Base-by-base conservation (phyloP, 768 basidiomycete species). In the Trametes villosa region DNA sequence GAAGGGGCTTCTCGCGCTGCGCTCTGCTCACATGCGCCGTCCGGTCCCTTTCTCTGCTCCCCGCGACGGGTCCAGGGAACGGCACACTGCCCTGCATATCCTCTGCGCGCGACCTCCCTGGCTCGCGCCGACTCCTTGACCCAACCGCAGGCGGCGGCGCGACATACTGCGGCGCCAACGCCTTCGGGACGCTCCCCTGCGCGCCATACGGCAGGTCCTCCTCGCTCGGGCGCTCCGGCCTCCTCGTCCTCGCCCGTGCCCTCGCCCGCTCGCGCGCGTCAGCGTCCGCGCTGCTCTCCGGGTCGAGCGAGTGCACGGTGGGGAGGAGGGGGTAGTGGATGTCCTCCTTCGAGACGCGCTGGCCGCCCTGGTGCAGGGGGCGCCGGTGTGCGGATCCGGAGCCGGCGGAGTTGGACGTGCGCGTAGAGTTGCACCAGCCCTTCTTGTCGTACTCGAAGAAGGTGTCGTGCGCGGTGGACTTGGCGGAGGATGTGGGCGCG, bases 201-300 rank as follows among this genome's bases (percentile, higher is more conserved):
- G 59, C 46, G 46, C 59, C 59, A 22, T 60, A 60, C 29, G 59
- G 59, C 45, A 54, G 29, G 53, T 60, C 53, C 46, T 60, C 53
- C n/a, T 60, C 59, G 7, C 59, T 26, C 15, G 55, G 55, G 3
- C 55, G 33, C 27, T 40, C 56, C 26, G 59, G 53, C 6, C 59
- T 17, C 27, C 47, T 48, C 7, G 53, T 36, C 9, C 20, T 30
- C 27, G 40, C 22, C 18, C 29, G 20, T 34, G 29, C 57, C 31
- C 20, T 22, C 36, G 38, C 24, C 42, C 42, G 4, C n/a, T 4
- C 11, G 9, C 42, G 42, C 42, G n/a, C n/a, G 42, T 18, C 3
- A 18, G 26, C 34, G 41, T 38, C 27, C 20, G 18, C 20, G 42
- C 42, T 46, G 42, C 20, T 45, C 53, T 18, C 41, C 42, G 24